These are phyloP conservation scores for Exophiala alcalophila DNA, from an alignment of 2,329 filamentous ascomycete species.

Conservation along the genomic window DNA sequence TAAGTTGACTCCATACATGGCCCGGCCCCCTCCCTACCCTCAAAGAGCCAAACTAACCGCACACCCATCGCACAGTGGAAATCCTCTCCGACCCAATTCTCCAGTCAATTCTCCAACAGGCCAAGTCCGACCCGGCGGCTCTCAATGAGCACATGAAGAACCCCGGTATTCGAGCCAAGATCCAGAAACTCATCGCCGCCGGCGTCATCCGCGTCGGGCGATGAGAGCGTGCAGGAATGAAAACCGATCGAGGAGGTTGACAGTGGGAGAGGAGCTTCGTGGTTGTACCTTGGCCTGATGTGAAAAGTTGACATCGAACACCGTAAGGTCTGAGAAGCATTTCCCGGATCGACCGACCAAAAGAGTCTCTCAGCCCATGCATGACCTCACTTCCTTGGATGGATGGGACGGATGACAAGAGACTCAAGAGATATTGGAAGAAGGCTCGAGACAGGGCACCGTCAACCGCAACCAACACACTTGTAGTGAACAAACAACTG, in stretches of 20 bases:
- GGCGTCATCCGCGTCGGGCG: conserved; percentile 81
- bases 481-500: no score
- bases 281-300: no score
- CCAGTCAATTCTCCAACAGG: conserved; percentile 96
- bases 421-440: no score
- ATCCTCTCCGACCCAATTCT: conserved; percentile 89
- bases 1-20: conserved; percentile 23
- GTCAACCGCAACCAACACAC: no score
- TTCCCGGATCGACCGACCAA: no score
- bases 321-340: no score
- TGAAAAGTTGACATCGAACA: no score
- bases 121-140: conserved; percentile 86
- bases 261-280: no score
- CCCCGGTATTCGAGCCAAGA: conserved; percentile 75
- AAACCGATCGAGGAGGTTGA: background rate
- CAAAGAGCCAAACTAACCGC: conserved; percentile 4
- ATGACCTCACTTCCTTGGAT: no score
- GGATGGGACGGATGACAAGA: no score
- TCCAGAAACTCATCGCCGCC: conserved; percentile 90
- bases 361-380: no score
- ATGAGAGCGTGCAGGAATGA: conserved; percentile 31
- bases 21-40: background rate
- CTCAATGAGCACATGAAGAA: conserved; percentile 98
- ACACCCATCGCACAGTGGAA: conserved; percentile 20
- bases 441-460: no score